Base-by-base conservation (phyloP, 2,329 filamentous ascomycete genomes). In the Neonectria hederae region DNA sequence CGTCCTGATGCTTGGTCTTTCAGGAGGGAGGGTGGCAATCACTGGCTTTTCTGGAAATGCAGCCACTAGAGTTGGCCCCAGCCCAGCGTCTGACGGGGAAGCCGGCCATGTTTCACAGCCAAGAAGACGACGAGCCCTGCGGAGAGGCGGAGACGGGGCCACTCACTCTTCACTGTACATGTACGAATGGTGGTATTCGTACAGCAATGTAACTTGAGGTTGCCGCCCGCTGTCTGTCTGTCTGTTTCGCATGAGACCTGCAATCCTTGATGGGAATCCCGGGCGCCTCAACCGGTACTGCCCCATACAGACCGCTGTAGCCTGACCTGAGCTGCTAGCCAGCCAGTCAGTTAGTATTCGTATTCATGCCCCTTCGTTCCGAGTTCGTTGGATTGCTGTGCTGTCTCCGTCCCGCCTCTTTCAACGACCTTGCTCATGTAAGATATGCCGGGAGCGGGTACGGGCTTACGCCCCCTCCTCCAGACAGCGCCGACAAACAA, bases 1-100 rank as follows among this genome's bases (percentile, higher is more conserved):
- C n/a, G n/a, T n/a, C n/a, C n/a, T n/a, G n/a, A n/a, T n/a, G n/a
- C 53, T 49, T 55, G 60, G 65, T 54, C 65, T 59, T 58, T 51
- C n/a, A n/a, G n/a, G n/a, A n/a, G n/a, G n/a, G n/a, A n/a, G n/a
- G n/a, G n/a, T 71, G 70, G 70, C 70, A 63, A 71, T 61, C 43
- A 21, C 43, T 35, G 58, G 49, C 57, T 19, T 24, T 46, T 54
- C 24, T 62, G 19, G 13, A n/a, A 28, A 52, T 42, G 43, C 52
- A 43, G 24, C 49, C 46, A 48, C 40, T 14, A 14, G 26, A 26
- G 17, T n/a, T 42, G 38, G 19, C 22, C 24, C 24, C 22, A 38
- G 7, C 11, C 24, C 28, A n/a, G n/a, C n/a, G 28, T 54, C 38
- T 55, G 19, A 59, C 42, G 51, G 42, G 32, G 56, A 32, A 46